phyloP scores from a whole-genome alignment of 2,329 filamentous ascomycete genomes.

The Thielaviopsis euricoi region DNA sequence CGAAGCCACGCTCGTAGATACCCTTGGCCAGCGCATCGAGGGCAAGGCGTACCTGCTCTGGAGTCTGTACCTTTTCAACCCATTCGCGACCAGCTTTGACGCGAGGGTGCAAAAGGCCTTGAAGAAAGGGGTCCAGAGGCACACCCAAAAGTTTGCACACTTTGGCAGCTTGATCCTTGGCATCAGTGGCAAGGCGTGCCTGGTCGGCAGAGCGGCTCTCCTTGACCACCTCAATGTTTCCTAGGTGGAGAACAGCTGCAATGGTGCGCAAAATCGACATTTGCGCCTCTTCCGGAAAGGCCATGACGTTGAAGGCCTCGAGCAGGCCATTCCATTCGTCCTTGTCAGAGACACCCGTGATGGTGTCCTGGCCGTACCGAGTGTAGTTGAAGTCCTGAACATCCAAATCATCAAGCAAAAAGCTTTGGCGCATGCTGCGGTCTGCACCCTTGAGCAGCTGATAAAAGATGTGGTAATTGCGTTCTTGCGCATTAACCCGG shows the following conservation, averaged over 20 bases:
- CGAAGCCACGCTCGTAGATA: constrained; percentile 93
- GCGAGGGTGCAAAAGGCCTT: constrained; percentile 75
- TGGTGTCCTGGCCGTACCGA: constrained; percentile 76
- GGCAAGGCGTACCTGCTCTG: constrained; percentile 80
- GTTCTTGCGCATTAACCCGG: constrained; percentile 67
- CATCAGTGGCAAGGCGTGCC: constrained; percentile 62
- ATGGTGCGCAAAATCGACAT: constrained; percentile 68
- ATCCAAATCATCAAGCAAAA: constrained; percentile 58
- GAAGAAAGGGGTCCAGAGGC: constrained; percentile 66
- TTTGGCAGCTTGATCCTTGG: constrained; percentile 55
- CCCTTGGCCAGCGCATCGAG: constrained; percentile 89
- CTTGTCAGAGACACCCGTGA: constrained; percentile 73
- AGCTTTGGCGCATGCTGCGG: constrained; percentile 51
- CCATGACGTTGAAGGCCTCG: constrained; percentile 90
- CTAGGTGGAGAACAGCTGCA: constrained; percentile 80
- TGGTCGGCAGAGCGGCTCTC: constrained; percentile 87
- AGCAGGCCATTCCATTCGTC: constrained; percentile 83
- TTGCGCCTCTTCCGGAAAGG: constrained; percentile 76
- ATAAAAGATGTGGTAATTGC: constrained; percentile 97
- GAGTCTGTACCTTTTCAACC: constrained; percentile 97
- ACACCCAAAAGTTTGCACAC: constrained; percentile 79
- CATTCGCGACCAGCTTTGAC: constrained; percentile 94
- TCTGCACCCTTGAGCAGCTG: constrained; percentile 81
- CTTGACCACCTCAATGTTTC: constrained; percentile 78
- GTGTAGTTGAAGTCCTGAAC: constrained; percentile 88